phyloP scores from a whole-genome alignment of 805 yeast species.

The Saccharomycopsis microspora region DNA sequence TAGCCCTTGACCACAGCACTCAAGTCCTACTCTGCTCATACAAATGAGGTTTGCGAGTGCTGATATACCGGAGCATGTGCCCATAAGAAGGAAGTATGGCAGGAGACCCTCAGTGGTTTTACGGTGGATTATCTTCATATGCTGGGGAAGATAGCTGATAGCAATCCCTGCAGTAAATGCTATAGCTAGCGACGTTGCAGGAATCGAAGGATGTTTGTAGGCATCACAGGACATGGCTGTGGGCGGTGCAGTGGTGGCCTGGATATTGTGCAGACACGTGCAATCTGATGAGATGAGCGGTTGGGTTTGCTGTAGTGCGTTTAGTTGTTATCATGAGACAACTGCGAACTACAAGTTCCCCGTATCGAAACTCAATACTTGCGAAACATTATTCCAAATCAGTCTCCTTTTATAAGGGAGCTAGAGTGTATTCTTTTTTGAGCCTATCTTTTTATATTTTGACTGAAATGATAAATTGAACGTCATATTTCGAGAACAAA shows the following conservation, averaged over 20 bases:
- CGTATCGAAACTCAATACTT: too few relatives aligned
- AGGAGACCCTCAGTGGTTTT: slow-evolving; percentile 70
- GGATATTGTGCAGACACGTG: neutral
- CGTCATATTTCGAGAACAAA: too few relatives aligned
- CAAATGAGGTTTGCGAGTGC: slow-evolving; percentile 57
- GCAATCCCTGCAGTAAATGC: slow-evolving; percentile 56
- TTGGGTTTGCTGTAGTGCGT: too few relatives aligned
- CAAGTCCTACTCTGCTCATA: slow-evolving; percentile 46
- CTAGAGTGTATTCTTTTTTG: too few relatives aligned
- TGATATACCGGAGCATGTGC: slow-evolving; percentile 56
- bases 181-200: slow-evolving; percentile 38
- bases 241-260: neutral
- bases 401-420: too few relatives aligned
- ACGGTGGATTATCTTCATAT: slow-evolving; percentile 42
- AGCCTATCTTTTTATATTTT: too few relatives aligned
- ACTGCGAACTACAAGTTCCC: too few relatives aligned
- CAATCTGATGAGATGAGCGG: too few relatives aligned
- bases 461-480: too few relatives aligned
- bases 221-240: slow-evolving; percentile 25
- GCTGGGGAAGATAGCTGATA: slow-evolving; percentile 68
- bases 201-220: slow-evolving; percentile 37
- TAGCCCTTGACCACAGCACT: slow-evolving; percentile 42
- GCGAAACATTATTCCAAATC: too few relatives aligned
- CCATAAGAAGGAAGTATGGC: slow-evolving; percentile 58
- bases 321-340: too few relatives aligned